These are phyloP conservation scores for Candida nitratophila DNA, from an alignment of 805 yeast genomes.

Conservation along the genomic window DNA sequence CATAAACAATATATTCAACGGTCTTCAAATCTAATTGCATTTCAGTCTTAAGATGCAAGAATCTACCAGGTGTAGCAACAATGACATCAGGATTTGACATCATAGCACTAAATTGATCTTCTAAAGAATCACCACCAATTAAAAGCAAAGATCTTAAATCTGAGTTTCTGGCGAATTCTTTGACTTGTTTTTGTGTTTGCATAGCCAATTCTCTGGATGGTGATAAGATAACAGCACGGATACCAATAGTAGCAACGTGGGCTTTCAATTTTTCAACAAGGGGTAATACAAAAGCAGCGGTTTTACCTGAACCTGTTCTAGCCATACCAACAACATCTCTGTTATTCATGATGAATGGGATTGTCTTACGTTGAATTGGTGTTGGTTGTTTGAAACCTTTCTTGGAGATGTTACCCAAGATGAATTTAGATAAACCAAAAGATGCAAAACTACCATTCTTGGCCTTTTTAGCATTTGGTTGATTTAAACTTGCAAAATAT, in stretches of 20 bases:
- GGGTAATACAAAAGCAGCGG: slow-evolving; percentile 94
- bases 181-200: slow-evolving; percentile 84
- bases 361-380: slow-evolving; percentile 94
- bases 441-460: slow-evolving; percentile 83
- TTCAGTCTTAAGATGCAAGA: slow-evolving; percentile 90
- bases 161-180: slow-evolving; percentile 80
- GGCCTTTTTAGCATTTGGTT: slow-evolving; percentile 43
- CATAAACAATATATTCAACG: slow-evolving; percentile 88
- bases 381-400: slow-evolving; percentile 95
- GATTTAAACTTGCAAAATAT: slow-evolving; percentile 26
- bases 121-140: slow-evolving; percentile 98
- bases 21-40: slow-evolving; percentile 81
- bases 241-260: slow-evolving; percentile 84
- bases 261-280: slow-evolving; percentile 76
- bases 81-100: slow-evolving; percentile 91
- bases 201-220: slow-evolving; percentile 96
- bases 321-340: slow-evolving; percentile 99
- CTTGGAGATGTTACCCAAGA: slow-evolving; percentile 61
- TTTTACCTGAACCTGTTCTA: slow-evolving; percentile 97
- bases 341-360: slow-evolving; percentile 79
- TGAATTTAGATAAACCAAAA: slow-evolving; percentile 73
- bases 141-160: slow-evolving; percentile 74
- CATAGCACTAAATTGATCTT: slow-evolving; percentile 91
- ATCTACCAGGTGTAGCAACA: slow-evolving; percentile 97
- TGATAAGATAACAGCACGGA: slow-evolving; percentile 79